Evolutionary conservation across 345 rosid genomes (phyloP).

Genomic region (Eucalyptus marginata): DNA sequence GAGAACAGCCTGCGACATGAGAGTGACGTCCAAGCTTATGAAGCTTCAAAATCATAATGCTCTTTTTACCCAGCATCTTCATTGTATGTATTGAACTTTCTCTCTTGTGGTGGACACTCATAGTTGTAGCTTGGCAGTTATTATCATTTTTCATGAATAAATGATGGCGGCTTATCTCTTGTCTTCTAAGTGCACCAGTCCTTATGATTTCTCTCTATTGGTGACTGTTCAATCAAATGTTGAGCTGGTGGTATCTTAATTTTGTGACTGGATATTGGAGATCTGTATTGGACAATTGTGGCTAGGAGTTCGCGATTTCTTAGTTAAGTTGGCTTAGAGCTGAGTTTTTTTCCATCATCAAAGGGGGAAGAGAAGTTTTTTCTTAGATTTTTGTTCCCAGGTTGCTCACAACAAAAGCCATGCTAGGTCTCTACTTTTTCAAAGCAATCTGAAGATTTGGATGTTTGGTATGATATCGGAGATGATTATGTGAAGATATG

Average conservation of each 20-base stretch:
- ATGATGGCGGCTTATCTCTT: neutral
- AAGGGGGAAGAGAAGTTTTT: neutral
- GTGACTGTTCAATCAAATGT: neutral
- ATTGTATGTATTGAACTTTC: neutral
- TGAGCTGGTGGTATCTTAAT: neutral
- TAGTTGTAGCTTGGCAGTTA: neutral
- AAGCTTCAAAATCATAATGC: conserved; percentile 17
- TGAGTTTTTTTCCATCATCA: neutral
- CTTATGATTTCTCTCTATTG: neutral
- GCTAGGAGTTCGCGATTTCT: neutral
- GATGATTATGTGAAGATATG: neutral
- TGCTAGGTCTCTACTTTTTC: neutral
- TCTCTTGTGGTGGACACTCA: neutral
- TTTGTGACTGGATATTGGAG: neutral
- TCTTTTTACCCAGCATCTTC: neutral
- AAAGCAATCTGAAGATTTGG: neutral
- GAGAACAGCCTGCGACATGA: conserved; percentile 77
- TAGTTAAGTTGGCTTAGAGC: neutral
- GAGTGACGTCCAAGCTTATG: neutral
- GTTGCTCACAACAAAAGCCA: neutral
- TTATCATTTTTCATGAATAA: neutral
- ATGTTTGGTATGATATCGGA: neutral
- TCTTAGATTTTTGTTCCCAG: neutral
- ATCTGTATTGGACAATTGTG: neutral
- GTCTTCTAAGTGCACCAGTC: neutral